Conservation (phyloP, 257 asterid species). For the Mentha longifolia region DNA sequence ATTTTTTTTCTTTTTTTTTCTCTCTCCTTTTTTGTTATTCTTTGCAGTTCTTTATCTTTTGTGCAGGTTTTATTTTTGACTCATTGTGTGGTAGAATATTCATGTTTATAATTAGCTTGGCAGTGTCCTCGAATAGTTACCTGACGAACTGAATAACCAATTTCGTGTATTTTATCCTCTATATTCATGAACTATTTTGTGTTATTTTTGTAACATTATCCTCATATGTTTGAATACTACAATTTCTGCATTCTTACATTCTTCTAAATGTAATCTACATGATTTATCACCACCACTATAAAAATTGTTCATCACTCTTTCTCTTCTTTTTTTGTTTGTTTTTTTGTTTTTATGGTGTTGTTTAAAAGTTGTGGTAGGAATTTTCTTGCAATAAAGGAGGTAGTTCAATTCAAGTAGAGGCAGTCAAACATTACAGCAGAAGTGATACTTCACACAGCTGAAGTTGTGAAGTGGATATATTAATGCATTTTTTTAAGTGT, state of each 20-base stretch:
- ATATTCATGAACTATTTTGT: no score
- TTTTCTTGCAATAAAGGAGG: slow-evolving; percentile 10
- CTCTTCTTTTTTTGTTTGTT: not conserved
- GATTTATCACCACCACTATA: no score
- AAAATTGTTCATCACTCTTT: not conserved
- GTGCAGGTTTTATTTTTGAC: not conserved
- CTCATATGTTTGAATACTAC: no score
- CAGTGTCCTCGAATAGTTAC: no score
- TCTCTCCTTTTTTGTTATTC: not conserved
- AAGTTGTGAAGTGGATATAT: slow-evolving; percentile 19
- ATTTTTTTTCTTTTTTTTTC: not conserved
- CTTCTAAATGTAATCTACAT: not conserved
- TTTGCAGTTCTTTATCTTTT: not conserved
- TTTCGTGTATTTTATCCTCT: no score
- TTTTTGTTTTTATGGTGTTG: not conserved
- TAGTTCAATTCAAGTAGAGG: not conserved
- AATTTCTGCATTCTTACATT: not conserved
- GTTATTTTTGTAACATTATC: no score
- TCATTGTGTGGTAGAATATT: not conserved
- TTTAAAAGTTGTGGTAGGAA: not conserved
- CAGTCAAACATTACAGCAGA: slow-evolving; percentile 26
- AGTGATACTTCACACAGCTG: slow-evolving; percentile 34
- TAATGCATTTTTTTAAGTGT: slow-evolving; percentile 10
- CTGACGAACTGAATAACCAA: no score
- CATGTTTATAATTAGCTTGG: no score